phyloP scores from a whole-genome alignment of 306 rosid genomes.

The Pyrus bretschneideri region DNA sequence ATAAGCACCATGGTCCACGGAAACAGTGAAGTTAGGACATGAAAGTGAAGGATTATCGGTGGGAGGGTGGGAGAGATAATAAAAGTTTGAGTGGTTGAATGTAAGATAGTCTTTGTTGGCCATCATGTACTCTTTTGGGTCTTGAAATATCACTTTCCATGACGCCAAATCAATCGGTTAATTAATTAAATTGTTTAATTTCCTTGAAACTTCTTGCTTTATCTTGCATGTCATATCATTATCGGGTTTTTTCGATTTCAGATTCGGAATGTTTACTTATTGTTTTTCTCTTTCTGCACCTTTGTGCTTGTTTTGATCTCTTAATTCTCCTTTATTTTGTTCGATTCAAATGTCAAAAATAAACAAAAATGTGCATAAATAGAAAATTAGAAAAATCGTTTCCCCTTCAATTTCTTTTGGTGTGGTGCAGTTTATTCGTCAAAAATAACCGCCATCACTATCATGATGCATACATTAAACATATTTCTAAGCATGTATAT shows the following conservation, averaged over 20 bases:
- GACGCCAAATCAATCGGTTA: conserved; percentile 3
- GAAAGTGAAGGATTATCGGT: neutral
- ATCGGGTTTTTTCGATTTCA: neutral
- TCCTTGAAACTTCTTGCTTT: neutral
- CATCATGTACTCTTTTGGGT: conserved; percentile 15
- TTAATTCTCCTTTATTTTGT: too few species aligned
- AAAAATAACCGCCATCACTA: neutral
- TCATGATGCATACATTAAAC: neutral
- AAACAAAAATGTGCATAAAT: neutral
- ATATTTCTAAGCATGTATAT: neutral
- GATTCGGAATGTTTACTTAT: neutral
- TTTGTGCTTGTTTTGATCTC: neutral
- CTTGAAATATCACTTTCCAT: neutral
- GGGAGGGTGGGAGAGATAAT: too few species aligned
- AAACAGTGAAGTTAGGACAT: conserved; percentile 43
- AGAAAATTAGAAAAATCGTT: too few species aligned
- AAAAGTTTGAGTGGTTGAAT: neutral
- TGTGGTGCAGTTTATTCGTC: neutral
- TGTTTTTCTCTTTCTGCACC: too few species aligned
- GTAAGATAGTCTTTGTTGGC: conserved; percentile 18
- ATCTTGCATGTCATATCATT: neutral
- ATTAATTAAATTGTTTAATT: neutral
- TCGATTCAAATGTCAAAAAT: too few species aligned
- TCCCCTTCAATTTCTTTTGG: neutral
- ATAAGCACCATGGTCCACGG: conserved; percentile 9